Evolutionary conservation across 2,329 filamentous ascomycete species (phyloP).

Genomic region (Moelleriella libera): DNA sequence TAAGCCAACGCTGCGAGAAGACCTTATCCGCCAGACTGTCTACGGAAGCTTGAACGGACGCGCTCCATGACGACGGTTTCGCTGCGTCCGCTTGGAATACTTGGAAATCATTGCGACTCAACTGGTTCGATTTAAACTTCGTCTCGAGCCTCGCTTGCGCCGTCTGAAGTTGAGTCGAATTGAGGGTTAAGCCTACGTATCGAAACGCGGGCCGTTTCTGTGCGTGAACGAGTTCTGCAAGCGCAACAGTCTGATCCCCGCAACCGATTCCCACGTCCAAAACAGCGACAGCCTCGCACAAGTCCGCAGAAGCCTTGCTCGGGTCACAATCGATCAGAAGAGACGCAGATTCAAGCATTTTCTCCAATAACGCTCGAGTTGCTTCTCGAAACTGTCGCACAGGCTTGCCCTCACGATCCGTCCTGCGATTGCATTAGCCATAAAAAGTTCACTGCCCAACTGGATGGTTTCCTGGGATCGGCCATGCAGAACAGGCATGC

Average conservation of each 20-base stretch:
- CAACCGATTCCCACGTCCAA: slow-evolving; percentile 21
- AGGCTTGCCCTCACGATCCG: slow-evolving; percentile 12
- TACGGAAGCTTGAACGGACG: slow-evolving; percentile 10
- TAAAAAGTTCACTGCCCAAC: background rate
- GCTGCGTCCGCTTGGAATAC: slow-evolving; percentile 37
- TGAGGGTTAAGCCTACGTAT: background rate
- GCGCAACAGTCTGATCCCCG: background rate
- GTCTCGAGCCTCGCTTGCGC: background rate
- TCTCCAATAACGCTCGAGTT: slow-evolving; percentile 30
- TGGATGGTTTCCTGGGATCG: no score
- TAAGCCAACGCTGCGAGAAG: slow-evolving; percentile 28
- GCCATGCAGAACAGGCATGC: no score
- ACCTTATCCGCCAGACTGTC: slow-evolving; percentile 10
- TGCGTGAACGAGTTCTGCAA: background rate
- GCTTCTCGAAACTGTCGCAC: slow-evolving; percentile 27
- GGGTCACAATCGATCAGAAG: slow-evolving; percentile 14
- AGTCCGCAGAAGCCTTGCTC: background rate
- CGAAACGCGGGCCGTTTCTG: background rate
- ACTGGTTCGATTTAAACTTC: background rate
- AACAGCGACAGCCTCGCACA: slow-evolving; percentile 15
- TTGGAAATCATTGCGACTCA: slow-evolving; percentile 9
- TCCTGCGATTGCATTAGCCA: slow-evolving; percentile 11
- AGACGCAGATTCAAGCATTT: slow-evolving; percentile 29
- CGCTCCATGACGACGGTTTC: slow-evolving; percentile 26
- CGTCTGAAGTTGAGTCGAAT: background rate